Evolutionary conservation across 352 stramenopile species (phyloP).

Genomic region (Phytophthora ohioensis): DNA sequence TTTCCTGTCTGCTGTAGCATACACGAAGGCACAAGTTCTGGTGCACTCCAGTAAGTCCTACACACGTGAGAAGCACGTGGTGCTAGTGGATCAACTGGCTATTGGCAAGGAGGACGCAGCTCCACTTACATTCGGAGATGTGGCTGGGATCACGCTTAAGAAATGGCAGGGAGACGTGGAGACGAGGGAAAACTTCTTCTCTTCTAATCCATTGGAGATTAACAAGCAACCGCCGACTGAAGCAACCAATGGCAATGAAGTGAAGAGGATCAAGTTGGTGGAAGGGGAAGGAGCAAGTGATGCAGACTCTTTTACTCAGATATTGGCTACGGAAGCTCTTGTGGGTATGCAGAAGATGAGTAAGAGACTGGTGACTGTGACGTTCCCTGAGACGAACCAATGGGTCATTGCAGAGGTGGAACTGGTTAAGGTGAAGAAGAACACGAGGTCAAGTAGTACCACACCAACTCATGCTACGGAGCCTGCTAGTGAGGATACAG

Average conservation of each 20-base stretch:
- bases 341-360: slow-evolving; percentile 71
- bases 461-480: not conserved
- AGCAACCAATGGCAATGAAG: slow-evolving; percentile 37
- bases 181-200: slow-evolving; percentile 50
- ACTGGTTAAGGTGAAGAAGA: slow-evolving; percentile 84
- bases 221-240: slow-evolving; percentile 32
- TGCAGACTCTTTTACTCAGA: slow-evolving; percentile 38
- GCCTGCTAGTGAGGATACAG: slow-evolving; percentile 14
- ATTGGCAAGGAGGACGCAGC: slow-evolving; percentile 51
- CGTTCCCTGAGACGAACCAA: slow-evolving; percentile 52
- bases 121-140: slow-evolving; percentile 52
- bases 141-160: slow-evolving; percentile 60
- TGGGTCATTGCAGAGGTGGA: slow-evolving; percentile 77
- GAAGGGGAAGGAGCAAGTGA: slow-evolving; percentile 10
- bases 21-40: slow-evolving; percentile 63
- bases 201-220: slow-evolving; percentile 66
- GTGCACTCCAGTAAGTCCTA: slow-evolving; percentile 36
- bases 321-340: slow-evolving; percentile 58
- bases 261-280: slow-evolving; percentile 60
- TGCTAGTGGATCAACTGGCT: slow-evolving; percentile 62
- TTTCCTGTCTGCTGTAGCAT: slow-evolving; percentile 64
- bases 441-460: slow-evolving; percentile 30
- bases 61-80: slow-evolving; percentile 20
- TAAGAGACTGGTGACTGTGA: slow-evolving; percentile 63
- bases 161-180: slow-evolving; percentile 54